Evolutionary conservation across 345 rosid genomes (phyloP), one percentile per base, ranked within the genome.

Genomic region (Eucalyptus regnans): DNA sequence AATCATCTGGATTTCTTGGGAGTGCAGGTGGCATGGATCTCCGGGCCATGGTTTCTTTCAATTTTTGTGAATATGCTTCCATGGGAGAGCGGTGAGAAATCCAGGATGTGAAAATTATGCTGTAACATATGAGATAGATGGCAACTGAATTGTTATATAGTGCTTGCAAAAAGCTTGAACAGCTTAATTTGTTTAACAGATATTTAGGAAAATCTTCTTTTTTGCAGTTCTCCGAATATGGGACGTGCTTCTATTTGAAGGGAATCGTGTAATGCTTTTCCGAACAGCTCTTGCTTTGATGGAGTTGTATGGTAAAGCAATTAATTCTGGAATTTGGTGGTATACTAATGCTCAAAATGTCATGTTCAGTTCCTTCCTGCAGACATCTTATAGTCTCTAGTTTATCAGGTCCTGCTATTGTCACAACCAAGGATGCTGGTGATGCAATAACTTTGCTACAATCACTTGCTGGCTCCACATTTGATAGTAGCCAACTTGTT

Each of bases 1-100:
- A 94, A 95, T 94, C 99, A 97, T 96, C 97, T 98, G 95, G 99
- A 98, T 95, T 96, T 94, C 99, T 95, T 98, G 96, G 99, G 99
- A 96, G 99, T 98, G 94, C 99, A 98, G 96, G 99, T 96, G 90
- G 93, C 99, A 80, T 98, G 99, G 99, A 93, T 96, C 66, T 95
- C 98, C 87, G 98, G 95, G 91, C 97, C 99, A 88, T 98, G 99
- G 99, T 95, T 98, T 88, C 98, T 98, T 89, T 98, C 99, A 81
- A 97, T 98, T 92, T 98, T 98, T 91, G 93, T 97, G 56, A 97
- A 98, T 89, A 95, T 95, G 92, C 96, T 98, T 94, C 99, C 99
- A 60, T 98, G 99, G 99, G 99, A 98, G 93, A 95, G 98, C 43
- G 99, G 99, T 97, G 88, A 94, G 97, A 88, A 51, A 37, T 46